These are phyloP conservation scores for Candida takata DNA, from an alignment of 805 yeast genomes.

Conservation along the genomic window DNA sequence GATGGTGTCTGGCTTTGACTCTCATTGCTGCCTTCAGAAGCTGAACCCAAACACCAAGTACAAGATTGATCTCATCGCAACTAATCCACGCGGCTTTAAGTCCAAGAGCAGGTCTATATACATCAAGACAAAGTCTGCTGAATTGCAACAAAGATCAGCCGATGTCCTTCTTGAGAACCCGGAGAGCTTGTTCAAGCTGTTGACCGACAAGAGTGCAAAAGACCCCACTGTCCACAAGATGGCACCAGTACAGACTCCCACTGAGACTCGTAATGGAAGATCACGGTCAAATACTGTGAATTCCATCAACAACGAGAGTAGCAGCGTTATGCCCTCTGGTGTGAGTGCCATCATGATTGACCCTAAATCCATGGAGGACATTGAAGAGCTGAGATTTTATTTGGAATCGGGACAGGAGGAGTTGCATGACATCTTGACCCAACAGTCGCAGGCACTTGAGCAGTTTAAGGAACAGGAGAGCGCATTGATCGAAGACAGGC, in stretches of 20 bases:
- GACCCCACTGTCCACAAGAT: slow-evolving; percentile 25
- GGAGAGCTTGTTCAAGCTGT: slow-evolving; percentile 28
- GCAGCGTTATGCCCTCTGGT: slow-evolving; percentile 7
- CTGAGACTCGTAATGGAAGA: slow-evolving; percentile 17
- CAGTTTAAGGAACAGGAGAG: slow-evolving; percentile 35
- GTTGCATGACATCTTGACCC: slow-evolving; percentile 28
- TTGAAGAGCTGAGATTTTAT: slow-evolving; percentile 35
- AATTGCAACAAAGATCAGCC: slow-evolving; percentile 16
- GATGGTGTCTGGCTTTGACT: slow-evolving; percentile 28
- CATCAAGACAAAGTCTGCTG: slow-evolving; percentile 31
- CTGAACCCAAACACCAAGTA: slow-evolving; percentile 31
- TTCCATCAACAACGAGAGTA: slow-evolving; percentile 12
- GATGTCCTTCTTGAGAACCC: slow-evolving; percentile 30
- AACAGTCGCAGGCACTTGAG: slow-evolving; percentile 25
- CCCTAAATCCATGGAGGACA: slow-evolving; percentile 28
- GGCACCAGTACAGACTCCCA: slow-evolving; percentile 3
- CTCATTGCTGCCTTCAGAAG: slow-evolving; percentile 28
- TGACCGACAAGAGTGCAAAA: slow-evolving; percentile 25
- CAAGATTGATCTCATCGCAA: slow-evolving; percentile 37
- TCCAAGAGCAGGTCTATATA: slow-evolving; percentile 35
- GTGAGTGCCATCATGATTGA: slow-evolving; percentile 15
- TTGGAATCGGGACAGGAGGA: slow-evolving; percentile 38
- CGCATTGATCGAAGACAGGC: slow-evolving; percentile 27
- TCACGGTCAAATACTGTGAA: slow-evolving; percentile 30
- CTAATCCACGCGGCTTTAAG: slow-evolving; percentile 32